Conservation (phyloP, 768 basidiomycete genomes). For the Lactifluus subvellereus region DNA sequence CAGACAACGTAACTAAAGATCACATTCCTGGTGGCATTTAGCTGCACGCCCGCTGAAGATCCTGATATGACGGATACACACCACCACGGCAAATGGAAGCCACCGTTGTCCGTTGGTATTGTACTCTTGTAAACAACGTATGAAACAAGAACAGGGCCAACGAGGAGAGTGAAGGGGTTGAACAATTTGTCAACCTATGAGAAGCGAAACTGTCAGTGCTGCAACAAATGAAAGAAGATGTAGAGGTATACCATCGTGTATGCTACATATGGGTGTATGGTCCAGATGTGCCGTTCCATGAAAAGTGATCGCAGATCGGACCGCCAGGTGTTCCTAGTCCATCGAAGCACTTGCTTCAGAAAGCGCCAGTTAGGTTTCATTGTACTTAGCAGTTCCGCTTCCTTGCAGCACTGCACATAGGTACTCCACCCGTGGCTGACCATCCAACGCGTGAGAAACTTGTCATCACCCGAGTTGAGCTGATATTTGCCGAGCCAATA, state of each 20-base stretch:
- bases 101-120: slow-evolving; percentile 56
- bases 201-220: slow-evolving; percentile 11
- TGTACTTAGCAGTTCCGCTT: slow-evolving; percentile 80
- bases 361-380: slow-evolving; percentile 98
- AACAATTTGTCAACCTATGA: slow-evolving; percentile 74
- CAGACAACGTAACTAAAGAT: slow-evolving; percentile 61
- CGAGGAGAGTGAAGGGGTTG: slow-evolving; percentile 81
- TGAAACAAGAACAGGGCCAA: slow-evolving; percentile 74
- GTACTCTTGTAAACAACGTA: slow-evolving; percentile 78
- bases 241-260: slow-evolving; percentile 67
- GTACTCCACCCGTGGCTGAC: slow-evolving; percentile 93
- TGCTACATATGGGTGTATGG: slow-evolving; percentile 73
- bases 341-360: slow-evolving; percentile 86
- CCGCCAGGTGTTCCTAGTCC: slow-evolving; percentile 94
- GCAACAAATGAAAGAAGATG: slow-evolving; percentile 22
- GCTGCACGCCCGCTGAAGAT: neutral
- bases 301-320: slow-evolving; percentile 85
- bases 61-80: slow-evolving; percentile 33
- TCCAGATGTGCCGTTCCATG: slow-evolving; percentile 85
- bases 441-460: slow-evolving; percentile 95
- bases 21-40: slow-evolving; percentile 50
- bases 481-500: slow-evolving; percentile 93
- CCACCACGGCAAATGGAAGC: slow-evolving; percentile 82
- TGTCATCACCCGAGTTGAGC: slow-evolving; percentile 90
- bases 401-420: slow-evolving; percentile 84